Evolutionary conservation across 1,284 basidiomycete genomes (phyloP).

Genomic region (Porphyrellus sp.): DNA sequence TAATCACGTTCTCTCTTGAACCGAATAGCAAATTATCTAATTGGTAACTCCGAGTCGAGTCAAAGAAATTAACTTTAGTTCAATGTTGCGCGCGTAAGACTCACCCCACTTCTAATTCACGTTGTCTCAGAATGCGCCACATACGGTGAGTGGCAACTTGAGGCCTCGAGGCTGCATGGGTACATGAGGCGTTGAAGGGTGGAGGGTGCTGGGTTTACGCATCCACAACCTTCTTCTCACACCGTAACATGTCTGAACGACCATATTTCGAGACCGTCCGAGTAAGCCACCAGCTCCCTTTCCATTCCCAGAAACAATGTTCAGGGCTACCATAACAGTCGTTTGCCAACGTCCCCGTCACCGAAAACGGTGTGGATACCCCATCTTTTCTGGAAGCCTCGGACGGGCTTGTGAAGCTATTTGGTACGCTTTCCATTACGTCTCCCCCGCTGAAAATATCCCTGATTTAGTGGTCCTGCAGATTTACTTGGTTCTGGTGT

Average conservation of each 20-base stretch:
- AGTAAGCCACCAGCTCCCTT: constrained; percentile 37
- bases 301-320: background rate
- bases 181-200: constrained; percentile 22
- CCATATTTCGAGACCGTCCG: constrained; percentile 85
- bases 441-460: constrained; percentile 7
- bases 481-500: constrained; percentile 87
- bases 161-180: constrained; percentile 31
- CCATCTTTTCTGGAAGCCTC: constrained; percentile 82
- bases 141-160: constrained; percentile 12
- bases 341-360: constrained; percentile 81
- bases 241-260: constrained; percentile 23
- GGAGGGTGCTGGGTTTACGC: constrained; percentile 9
- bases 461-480: constrained; percentile 33
- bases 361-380: constrained; percentile 80
- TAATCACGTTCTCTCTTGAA: constrained; percentile 6
- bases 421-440: constrained; percentile 56
- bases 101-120: constrained; percentile 21
- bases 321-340: constrained; percentile 50
- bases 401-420: constrained; percentile 87
- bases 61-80: constrained; percentile 20
- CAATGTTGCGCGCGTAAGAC: constrained; percentile 2
- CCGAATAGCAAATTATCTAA: constrained; percentile 29
- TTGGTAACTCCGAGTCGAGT: constrained; percentile 16
- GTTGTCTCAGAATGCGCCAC: constrained; percentile 26
- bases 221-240: constrained; percentile 9